Conservation (phyloP, 2,329 filamentous ascomycete species). For the Phaeosphaeriaceae sp. region DNA sequence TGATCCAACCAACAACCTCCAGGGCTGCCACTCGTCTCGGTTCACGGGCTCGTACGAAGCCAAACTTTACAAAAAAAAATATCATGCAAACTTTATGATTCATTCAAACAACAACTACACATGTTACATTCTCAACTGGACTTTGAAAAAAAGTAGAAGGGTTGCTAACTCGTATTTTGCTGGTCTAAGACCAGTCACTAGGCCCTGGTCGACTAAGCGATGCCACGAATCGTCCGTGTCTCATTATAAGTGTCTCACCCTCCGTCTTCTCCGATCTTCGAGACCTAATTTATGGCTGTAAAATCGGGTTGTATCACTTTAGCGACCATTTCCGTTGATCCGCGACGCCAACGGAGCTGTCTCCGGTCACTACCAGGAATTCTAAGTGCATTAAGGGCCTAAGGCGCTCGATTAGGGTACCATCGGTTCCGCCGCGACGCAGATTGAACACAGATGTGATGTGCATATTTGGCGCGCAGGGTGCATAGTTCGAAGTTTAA, state of each 20-base stretch:
- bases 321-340: slow-evolving; percentile 1
- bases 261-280: background rate
- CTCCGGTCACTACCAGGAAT: slow-evolving; percentile 1
- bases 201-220: no score
- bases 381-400: background rate
- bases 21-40: background rate
- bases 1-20: no score
- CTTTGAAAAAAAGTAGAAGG: no score
- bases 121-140: no score
- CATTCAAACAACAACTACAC: no score
- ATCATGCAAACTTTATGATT: background rate
- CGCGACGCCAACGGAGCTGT: slow-evolving; percentile 3
- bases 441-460: slow-evolving; percentile 15
- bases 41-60: background rate
- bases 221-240: background rate
- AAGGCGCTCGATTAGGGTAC: no score
- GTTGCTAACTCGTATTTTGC: no score
- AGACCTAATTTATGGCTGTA: background rate
- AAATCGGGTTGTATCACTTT: slow-evolving; percentile 3
- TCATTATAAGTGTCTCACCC: background rate
- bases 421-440: slow-evolving; percentile 9
- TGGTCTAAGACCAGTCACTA: no score
- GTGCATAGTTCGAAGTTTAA: background rate
- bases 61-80: slow-evolving; percentile 1
- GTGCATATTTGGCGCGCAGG: slow-evolving; percentile 11